phyloP scores from a whole-genome alignment of 1,139 yeast species.

The Meyerozyma carpophila region DNA sequence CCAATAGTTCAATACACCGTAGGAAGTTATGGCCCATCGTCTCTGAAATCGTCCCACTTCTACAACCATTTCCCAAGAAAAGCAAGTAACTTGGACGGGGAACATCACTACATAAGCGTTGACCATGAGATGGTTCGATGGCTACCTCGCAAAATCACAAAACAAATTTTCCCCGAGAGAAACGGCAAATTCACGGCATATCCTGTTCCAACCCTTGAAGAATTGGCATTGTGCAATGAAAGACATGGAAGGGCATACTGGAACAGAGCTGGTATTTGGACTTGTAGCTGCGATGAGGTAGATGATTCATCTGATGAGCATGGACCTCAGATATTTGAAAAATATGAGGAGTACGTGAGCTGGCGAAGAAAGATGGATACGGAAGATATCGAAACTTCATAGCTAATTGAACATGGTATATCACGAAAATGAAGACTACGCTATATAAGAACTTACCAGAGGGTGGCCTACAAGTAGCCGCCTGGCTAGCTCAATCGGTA shows the following conservation, averaged over 20 bases:
- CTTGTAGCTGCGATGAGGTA: slow-evolving; percentile 17
- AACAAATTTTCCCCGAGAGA: slow-evolving; percentile 21
- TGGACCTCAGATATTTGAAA: slow-evolving; percentile 12
- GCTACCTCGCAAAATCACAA: slow-evolving; percentile 23
- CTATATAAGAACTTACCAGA: neutral
- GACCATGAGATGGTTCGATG: slow-evolving; percentile 26
- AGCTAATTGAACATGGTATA: neutral
- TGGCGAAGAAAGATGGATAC: slow-evolving; percentile 10
- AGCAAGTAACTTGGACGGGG: slow-evolving; percentile 29
- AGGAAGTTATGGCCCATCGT: slow-evolving; percentile 18
- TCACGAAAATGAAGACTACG: neutral
- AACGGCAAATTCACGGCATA: slow-evolving; percentile 23
- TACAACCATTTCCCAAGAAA: slow-evolving; percentile 31
- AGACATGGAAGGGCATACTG: slow-evolving; percentile 23
- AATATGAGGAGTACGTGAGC: slow-evolving; percentile 14
- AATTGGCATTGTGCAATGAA: slow-evolving; percentile 20
- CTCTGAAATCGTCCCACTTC: slow-evolving; percentile 22
- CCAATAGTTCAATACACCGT: slow-evolving; percentile 13
- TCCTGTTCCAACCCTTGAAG: slow-evolving; percentile 28
- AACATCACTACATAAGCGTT: slow-evolving; percentile 26
- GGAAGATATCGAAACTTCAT: neutral
- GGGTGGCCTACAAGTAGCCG: neutral
- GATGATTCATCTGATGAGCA: slow-evolving; percentile 7
- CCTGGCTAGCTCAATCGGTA: slow-evolving; percentile 2
- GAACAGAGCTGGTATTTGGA: slow-evolving; percentile 30